Base-by-base conservation (phyloP, 1,284 basidiomycete genomes). In the Malassezia restricta region DNA sequence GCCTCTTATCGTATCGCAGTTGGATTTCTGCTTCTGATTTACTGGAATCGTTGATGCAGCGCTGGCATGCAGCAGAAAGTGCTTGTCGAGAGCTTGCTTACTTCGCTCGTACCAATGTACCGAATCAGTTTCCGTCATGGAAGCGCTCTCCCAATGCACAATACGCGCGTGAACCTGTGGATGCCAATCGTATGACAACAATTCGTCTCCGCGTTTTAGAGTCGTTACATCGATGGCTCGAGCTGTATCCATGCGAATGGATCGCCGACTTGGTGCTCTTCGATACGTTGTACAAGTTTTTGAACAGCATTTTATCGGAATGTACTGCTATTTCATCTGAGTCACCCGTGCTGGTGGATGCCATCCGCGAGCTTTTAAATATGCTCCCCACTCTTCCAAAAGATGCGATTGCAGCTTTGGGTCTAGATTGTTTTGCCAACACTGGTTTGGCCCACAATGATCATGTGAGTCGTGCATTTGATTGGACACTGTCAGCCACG, bases 81-180 rank as follows among this genome's bases (percentile, higher is more conserved):
- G 70, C 70, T 12, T 62, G 64, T 49, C 61, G 60, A 41, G 70
- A 71, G 57, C 54, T 70, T 38, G 52, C 61, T 11, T 48, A 56
- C 12, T 56, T 62, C 6, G 54, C 57, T 7, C 62, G 57, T 41
- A 62, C 51, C 42, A 61, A 56, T 17, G 56, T 60, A 29, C 55
- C 61, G 29, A 67, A 63, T 45, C 66, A 60, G 15, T 71, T 65
- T 50, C 69, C 69, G 0, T 61, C 65, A 4, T 71, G 69, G 69
- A 56, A 56, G 44, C 57, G 48, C 48, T 43, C n/a, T 47, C 42
- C 8, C 49, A 57, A 14, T 53, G 62, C 33, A 44, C 48, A 28
- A 52, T 61, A 30, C 30, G 43, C 43, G 6, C 31, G 28, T 1
- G 63, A 67, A 48, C 63, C 65, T 6, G 54, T 62, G 27, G 63